Percentiles rank a stretch among this genome's conserved stretches.
Conservation (phyloP, 345 rosid genomes). For the Excoecaria agallocha region DNA sequence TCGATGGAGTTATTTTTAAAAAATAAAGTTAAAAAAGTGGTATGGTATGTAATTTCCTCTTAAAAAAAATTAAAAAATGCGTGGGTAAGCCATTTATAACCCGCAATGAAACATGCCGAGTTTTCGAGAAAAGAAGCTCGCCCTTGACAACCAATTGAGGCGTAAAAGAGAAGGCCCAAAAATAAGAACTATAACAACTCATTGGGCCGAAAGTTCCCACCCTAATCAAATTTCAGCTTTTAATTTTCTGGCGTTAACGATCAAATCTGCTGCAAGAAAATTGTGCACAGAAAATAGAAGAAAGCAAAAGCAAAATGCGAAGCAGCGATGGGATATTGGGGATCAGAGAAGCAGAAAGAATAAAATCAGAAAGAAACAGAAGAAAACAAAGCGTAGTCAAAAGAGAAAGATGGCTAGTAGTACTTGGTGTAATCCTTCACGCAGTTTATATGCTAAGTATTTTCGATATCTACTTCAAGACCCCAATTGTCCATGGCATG, state of each 20-base stretch:
- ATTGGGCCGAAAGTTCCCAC: background rate
- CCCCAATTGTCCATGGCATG: constrained; percentile 96
- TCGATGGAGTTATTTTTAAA: too few relatives aligned
- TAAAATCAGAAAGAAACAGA: constrained; percentile 20
- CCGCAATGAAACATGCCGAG: too few relatives aligned
- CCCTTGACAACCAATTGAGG: too few relatives aligned
- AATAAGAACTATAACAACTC: background rate
- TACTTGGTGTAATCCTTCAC: constrained; percentile 76
- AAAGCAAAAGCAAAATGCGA: constrained; percentile 27
- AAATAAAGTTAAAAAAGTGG: too few relatives aligned
- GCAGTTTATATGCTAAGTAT: constrained; percentile 93
- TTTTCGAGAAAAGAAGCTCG: too few relatives aligned
- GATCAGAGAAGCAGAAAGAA: constrained; percentile 32
- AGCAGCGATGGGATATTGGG: constrained; percentile 74
- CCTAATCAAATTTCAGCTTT: background rate
- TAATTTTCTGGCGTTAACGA: background rate
- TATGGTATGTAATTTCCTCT: too few relatives aligned
- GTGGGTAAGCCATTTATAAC: too few relatives aligned
- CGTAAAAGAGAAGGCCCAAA: too few relatives aligned
- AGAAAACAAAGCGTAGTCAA: constrained; percentile 58
- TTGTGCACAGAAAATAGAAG: background rate
- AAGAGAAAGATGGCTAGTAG: constrained; percentile 72
- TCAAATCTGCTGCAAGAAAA: background rate
- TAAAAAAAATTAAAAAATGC: too few relatives aligned
- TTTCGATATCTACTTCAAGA: constrained; percentile 95